phyloP scores from a whole-genome alignment of 495 filamentous ascomycete genomes.

The Neurospora sp. region DNA sequence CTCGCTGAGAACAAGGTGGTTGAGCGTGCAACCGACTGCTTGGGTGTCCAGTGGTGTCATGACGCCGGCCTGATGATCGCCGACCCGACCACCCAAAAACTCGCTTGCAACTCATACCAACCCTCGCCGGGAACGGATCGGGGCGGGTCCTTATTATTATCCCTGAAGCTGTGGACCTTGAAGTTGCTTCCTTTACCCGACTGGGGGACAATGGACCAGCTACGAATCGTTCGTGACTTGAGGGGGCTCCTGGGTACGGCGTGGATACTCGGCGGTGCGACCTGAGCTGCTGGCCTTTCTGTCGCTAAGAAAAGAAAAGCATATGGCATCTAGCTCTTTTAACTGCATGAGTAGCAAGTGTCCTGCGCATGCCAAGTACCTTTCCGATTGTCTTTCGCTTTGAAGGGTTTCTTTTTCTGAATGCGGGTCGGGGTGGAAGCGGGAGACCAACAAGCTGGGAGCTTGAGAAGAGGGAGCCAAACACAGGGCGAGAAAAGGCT shows the following conservation, averaged over 20 bases:
- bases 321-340: background rate
- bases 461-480: background rate
- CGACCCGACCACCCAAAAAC: background rate
- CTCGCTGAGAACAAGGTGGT: background rate
- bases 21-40: background rate
- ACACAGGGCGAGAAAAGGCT: background rate
- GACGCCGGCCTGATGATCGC: background rate
- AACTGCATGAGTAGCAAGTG: background rate
- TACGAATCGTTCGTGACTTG: background rate
- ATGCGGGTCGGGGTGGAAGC: background rate
- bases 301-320: background rate
- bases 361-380: background rate
- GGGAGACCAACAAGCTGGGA: background rate
- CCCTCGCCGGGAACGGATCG: background rate
- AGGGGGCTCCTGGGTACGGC: background rate
- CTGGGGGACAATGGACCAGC: background rate
- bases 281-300: background rate
- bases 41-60: background rate
- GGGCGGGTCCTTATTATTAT: background rate
- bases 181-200: background rate
- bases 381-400: background rate
- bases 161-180: background rate
- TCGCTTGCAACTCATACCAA: background rate
- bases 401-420: background rate
- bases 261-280: background rate